Evolutionary conservation across 176 grass and related monocot species (phyloP).

Genomic region (Bonia amplexicaulis): DNA sequence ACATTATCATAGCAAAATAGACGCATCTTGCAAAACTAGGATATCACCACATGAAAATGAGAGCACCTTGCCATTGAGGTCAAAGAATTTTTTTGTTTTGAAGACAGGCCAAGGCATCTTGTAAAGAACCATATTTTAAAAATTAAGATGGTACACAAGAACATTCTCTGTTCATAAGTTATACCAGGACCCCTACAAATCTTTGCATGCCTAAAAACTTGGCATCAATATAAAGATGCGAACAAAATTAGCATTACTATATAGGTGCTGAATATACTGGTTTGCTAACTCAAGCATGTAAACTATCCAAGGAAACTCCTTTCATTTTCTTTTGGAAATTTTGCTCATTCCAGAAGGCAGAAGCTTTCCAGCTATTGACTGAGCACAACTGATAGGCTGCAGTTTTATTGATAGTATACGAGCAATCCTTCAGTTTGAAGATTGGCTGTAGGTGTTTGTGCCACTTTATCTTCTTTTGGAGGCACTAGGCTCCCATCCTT

Average conservation of each 20-base stretch:
- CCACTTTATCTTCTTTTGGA: conserved; percentile 51
- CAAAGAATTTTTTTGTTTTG: not conserved
- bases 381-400: not conserved
- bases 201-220: not conserved
- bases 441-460: conserved; percentile 25
- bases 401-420: conserved; percentile 9
- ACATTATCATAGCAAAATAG: not conserved
- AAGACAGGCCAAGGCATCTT: not conserved
- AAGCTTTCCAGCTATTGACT: conserved; percentile 7
- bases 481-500: conserved; percentile 20
- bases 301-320: not conserved
- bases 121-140: not conserved
- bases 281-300: not conserved
- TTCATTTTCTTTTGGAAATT: not conserved
- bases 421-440: conserved; percentile 25
- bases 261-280: not conserved
- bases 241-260: not conserved
- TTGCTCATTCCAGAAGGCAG: not conserved
- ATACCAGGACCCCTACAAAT: not conserved
- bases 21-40: not conserved
- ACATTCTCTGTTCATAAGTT: not conserved
- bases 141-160: not conserved
- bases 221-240: not conserved
- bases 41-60: conserved; percentile 9
- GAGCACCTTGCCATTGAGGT: not conserved